A percentile compares a stretch with the other conserved stretches of the same genome.
Evolutionary conservation across 495 filamentous ascomycete genomes (phyloP).

Genomic region (Pseudomonodictys pantanalensis): DNA sequence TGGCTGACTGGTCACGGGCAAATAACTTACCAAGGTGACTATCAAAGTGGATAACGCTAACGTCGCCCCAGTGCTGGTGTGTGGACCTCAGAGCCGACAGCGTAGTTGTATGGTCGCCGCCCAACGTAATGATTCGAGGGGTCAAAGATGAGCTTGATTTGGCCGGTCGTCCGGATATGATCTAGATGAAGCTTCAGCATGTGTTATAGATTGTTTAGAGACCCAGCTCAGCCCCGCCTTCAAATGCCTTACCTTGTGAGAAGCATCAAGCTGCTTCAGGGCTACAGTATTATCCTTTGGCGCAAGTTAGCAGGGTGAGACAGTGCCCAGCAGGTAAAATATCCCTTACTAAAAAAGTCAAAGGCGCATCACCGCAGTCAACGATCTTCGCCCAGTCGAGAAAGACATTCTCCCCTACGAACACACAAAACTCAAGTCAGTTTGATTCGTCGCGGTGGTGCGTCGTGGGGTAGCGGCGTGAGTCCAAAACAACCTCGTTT

Average conservation of each 20-base stretch:
- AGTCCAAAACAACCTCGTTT: too few relatives aligned
- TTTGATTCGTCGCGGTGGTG: neutral
- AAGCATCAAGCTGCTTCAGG: constrained; percentile 49
- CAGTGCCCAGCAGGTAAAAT: neutral
- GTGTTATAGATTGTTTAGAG: too few relatives aligned
- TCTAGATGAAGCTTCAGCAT: constrained; percentile 12
- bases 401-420: constrained; percentile 44
- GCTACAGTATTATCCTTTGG: constrained; percentile 51
- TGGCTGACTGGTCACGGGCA: neutral
- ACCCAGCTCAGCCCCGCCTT: too few relatives aligned
- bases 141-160: constrained; percentile 31
- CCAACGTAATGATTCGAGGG: constrained; percentile 51
- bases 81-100: constrained; percentile 49
- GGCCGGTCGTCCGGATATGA: constrained; percentile 35
- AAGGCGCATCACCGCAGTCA: constrained; percentile 53
- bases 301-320: neutral
- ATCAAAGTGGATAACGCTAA: constrained; percentile 57
- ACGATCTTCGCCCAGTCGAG: constrained; percentile 49
- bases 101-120: constrained; percentile 55
- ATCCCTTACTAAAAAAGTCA: constrained; percentile 46
- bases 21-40: constrained; percentile 47
- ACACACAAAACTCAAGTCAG: neutral
- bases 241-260: constrained; percentile 42
- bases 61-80: constrained; percentile 45
- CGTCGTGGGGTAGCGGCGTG: too few relatives aligned